Conservation (phyloP, 352 stramenopile genomes). For the Pythium rhizo-oryzae region DNA sequence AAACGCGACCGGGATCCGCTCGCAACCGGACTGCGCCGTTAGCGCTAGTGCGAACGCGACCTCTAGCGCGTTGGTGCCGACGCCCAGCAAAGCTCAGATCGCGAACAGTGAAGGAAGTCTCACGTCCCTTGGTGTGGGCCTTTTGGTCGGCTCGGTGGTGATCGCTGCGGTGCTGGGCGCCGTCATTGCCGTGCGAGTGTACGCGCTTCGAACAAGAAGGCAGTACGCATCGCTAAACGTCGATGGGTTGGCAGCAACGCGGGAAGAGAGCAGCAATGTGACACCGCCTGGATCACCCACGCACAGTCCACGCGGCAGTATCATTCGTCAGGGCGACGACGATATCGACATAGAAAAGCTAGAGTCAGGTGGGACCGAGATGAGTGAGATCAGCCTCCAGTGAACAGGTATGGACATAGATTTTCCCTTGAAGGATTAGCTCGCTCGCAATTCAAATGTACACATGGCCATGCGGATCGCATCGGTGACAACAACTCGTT, state of each 20-base stretch:
- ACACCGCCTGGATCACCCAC: constrained; percentile 22
- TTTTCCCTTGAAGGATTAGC: neutral
- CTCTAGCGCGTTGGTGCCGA: neutral
- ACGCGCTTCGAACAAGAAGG: constrained; percentile 10
- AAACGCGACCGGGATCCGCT: neutral
- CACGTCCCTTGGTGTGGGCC: neutral
- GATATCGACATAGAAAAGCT: constrained; percentile 15
- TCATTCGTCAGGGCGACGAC: constrained; percentile 13
- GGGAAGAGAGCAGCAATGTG: constrained; percentile 23
- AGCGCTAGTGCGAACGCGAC: constrained; percentile 1
- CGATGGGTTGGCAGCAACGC: neutral
- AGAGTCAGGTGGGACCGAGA: constrained; percentile 18
- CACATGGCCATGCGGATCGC: constrained; percentile 39
- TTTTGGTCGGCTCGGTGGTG: constrained; percentile 13
- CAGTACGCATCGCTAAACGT: constrained; percentile 28
- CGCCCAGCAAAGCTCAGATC: constrained; percentile 6
- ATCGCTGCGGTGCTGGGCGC: constrained; percentile 13
- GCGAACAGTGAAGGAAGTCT: constrained; percentile 1
- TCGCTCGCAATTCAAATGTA: constrained; percentile 34
- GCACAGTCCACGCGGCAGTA: constrained; percentile 21
- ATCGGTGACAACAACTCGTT: constrained; percentile 34
- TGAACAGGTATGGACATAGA: constrained; percentile 12
- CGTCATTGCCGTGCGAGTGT: constrained; percentile 18
- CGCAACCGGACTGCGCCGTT: neutral
- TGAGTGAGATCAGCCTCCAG: constrained; percentile 35